These are phyloP conservation scores for Colletotrichum caudatum DNA, from an alignment of 2,329 filamentous ascomycete genomes.

Conservation along the genomic window DNA sequence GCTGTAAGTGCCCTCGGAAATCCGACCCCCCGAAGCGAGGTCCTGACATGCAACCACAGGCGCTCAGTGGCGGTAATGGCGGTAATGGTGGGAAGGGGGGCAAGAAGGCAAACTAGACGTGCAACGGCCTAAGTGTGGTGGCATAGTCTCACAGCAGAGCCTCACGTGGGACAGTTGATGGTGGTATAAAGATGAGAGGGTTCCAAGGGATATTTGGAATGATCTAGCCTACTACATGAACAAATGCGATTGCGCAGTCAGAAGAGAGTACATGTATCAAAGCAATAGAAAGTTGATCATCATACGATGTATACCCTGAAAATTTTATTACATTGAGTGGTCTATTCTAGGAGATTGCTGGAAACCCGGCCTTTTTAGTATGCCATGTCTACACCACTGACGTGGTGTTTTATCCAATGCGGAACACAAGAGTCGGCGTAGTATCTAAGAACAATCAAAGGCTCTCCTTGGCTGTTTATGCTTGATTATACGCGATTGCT, in stretches of 20 bases:
- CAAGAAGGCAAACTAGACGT: not conserved
- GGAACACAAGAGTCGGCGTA: not conserved
- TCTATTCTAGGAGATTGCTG: not conserved
- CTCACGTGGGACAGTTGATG: not conserved
- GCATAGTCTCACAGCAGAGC: not conserved
- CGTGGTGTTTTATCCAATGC: not conserved
- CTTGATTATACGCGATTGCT: too few species aligned
- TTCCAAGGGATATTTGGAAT: not conserved
- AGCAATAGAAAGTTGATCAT: not conserved
- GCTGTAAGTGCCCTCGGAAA: slow-evolving; percentile 1
- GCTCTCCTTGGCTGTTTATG: not conserved
- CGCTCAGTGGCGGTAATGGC: not conserved
- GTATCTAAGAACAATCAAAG: not conserved
- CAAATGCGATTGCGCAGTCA: not conserved
- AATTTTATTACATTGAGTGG: too few species aligned
- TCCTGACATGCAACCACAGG: not conserved
- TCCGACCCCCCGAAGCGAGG: not conserved
- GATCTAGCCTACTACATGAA: not conserved
- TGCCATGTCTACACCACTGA: not conserved
- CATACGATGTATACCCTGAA: not conserved
- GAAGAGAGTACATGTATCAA: not conserved
- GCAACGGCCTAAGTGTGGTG: not conserved
- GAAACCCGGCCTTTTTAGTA: not conserved
- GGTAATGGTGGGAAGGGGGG: slow-evolving; percentile 12
- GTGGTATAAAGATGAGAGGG: not conserved